Conservation (phyloP, 148 eudicot genomes). For the Silene conica region DNA sequence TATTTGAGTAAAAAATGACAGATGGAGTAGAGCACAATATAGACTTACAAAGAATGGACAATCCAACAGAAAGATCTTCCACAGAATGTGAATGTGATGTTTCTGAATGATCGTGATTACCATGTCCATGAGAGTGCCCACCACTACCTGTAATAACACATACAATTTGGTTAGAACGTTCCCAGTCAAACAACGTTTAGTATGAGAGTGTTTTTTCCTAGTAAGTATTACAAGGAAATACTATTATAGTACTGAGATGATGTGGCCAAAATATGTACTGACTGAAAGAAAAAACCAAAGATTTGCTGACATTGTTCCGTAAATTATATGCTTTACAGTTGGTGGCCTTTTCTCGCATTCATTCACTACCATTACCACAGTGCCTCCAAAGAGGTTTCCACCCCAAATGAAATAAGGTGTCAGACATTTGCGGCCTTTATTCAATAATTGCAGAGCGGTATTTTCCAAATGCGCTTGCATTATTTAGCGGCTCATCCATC, state of each 20-base stretch:
- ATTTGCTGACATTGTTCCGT: background rate
- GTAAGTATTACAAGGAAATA: background rate
- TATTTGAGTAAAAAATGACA: background rate
- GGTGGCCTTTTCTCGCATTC: background rate
- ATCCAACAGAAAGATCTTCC: slow-evolving; percentile 84
- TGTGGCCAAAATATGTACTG: background rate
- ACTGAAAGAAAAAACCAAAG: background rate
- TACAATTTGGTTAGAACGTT: slow-evolving; percentile 5
- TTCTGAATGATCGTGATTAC: slow-evolving; percentile 43
- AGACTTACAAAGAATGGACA: slow-evolving; percentile 70
- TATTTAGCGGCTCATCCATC: background rate
- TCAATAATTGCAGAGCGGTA: background rate
- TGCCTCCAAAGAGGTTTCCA: background rate
- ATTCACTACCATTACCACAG: background rate
- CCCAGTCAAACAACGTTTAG: background rate
- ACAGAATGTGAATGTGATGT: slow-evolving; percentile 50
- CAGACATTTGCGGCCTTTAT: background rate
- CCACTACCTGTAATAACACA: slow-evolving; percentile 67
- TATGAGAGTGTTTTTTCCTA: background rate
- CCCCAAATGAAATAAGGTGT: background rate
- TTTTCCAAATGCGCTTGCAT: background rate
- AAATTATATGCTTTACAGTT: background rate
- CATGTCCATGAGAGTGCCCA: slow-evolving; percentile 66
- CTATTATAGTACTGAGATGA: background rate
- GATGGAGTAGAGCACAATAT: background rate